phyloP scores from a whole-genome alignment of 768 basidiomycete species.

The Lactarius evosmus region DNA sequence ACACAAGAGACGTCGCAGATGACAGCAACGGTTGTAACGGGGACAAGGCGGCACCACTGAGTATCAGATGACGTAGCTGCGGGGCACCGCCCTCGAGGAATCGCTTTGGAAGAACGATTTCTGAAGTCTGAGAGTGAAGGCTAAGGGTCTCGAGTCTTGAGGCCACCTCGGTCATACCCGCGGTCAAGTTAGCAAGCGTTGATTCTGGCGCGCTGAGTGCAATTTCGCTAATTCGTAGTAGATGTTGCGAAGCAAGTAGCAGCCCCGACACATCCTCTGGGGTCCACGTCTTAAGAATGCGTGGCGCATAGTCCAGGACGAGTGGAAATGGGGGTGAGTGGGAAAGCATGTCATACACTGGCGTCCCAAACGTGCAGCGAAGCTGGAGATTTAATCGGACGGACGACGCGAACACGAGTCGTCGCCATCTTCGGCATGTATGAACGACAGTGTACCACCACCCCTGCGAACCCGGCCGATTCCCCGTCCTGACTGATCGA shows the following conservation, averaged over 20 bases:
- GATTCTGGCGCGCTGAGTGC: constrained; percentile 13
- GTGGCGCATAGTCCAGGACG: constrained; percentile 16
- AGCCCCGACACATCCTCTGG: constrained; percentile 1
- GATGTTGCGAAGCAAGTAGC: constrained; percentile 2
- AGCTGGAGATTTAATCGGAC: constrained; percentile 18
- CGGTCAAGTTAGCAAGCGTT: constrained; percentile 1
- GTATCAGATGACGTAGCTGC: constrained; percentile 11
- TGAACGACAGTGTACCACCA: constrained; percentile 24
- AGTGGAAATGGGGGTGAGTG: constrained; percentile 13
- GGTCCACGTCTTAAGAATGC: constrained; percentile 11
- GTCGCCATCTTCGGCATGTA: constrained; percentile 11
- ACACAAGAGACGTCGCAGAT: constrained; percentile 13
- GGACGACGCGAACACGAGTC: constrained; percentile 20
- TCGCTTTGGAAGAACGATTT: constrained; percentile 12
- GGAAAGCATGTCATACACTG: constrained; percentile 8
- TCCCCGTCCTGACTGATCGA: background rate
- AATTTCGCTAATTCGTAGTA: constrained; percentile 6
- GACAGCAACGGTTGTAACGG: constrained; percentile 7
- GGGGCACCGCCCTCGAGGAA: constrained; percentile 16
- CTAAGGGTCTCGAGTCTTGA: constrained; percentile 13
- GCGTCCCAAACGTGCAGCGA: constrained; percentile 13
- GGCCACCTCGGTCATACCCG: constrained; percentile 7
- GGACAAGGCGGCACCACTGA: constrained; percentile 12
- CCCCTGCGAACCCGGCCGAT: background rate
- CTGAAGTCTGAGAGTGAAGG: constrained; percentile 16